Evolutionary conservation across 257 asterid species (phyloP), one percentile per base, ranked within the genome.

Genomic region (Penstemon barbatus): DNA sequence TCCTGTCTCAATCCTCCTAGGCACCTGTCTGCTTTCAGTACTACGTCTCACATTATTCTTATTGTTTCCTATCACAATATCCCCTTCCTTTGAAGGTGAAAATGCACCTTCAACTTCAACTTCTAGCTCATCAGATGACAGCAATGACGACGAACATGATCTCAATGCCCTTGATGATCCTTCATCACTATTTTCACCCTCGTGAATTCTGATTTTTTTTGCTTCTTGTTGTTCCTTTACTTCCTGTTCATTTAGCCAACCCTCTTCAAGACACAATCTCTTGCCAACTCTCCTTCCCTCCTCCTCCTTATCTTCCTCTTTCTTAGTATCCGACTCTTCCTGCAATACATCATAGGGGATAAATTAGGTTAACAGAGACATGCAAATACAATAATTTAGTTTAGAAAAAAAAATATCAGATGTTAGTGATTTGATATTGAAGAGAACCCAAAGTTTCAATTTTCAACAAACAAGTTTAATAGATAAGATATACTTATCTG

Each of bases 1-100:
- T 63, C 93, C 95, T 0, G 81, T 78, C 15, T 81, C 88, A 41
- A 89, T 82, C 73, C 85, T 74, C 83, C 72, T 69, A 9, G 77
- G 78, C 61, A 49, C 53, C 18, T 65, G 58, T 57, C 50, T 77
- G 50, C 41, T 75, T 67, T 70, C 85, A 18, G 64, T 66, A 45
- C 76, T 74, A 72, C 71, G 65, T 44, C 65, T 77, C 71, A 40
- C 64, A 57, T 62, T 66, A 6, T 55, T 76, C 57, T 46, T 68
- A 12, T 43, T 62, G 13, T 40, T 59, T 4, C 39, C 78, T 37
- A 11, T 39, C 54, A 69, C 64, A 60, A 63, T 41, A 37, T 73
- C 73, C 54, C 45, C 74, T 65, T 68, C 69, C 69, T 70, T 73
- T 46, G 72, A 71, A 72, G 76, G 67, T 38, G 74, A 81, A 36